These are phyloP conservation scores for Phytophthora chlamydospora DNA, from an alignment of 352 stramenopile species.

Conservation along the genomic window DNA sequence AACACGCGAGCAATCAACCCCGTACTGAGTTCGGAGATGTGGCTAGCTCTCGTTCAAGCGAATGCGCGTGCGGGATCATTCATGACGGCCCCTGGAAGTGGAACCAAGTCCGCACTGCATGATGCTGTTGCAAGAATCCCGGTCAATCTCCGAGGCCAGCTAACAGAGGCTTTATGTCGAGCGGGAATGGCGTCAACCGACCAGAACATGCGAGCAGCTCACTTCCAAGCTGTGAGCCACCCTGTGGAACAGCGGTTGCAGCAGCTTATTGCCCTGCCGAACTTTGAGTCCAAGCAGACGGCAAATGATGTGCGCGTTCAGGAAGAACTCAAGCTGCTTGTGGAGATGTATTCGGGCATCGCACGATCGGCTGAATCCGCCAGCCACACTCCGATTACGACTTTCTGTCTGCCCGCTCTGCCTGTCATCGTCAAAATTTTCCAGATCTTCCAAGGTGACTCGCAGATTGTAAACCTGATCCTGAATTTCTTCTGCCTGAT, in stretches of 20 bases:
- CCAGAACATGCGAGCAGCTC: conserved; percentile 39
- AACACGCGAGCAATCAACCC: conserved; percentile 67
- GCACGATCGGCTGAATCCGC: conserved; percentile 70
- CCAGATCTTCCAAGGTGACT: conserved; percentile 74
- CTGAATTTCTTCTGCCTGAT: conserved; percentile 83
- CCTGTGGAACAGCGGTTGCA: conserved; percentile 61
- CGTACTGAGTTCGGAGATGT: conserved; percentile 62
- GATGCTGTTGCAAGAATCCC: conserved; percentile 64
- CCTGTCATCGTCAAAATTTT: conserved; percentile 80
- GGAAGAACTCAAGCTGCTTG: conserved; percentile 77
- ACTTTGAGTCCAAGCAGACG: conserved; percentile 64
- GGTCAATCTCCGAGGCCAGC: conserved; percentile 55
- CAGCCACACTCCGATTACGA: conserved; percentile 64
- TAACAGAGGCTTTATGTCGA: conserved; percentile 76
- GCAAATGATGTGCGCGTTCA: conserved; percentile 71
- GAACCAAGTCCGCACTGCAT: conserved; percentile 42
- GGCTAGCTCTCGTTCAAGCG: conserved; percentile 74
- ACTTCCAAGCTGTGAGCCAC: conserved; percentile 64
- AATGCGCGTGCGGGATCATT: conserved; percentile 72
- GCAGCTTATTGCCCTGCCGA: conserved; percentile 57
- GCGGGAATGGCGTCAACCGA: conserved; percentile 70
- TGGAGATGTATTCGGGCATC: conserved; percentile 83
- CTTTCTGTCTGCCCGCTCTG: conserved; percentile 70
- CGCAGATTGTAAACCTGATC: conserved; percentile 74
- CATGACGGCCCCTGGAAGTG: conserved; percentile 30